phyloP scores from a whole-genome alignment of 176 grass and related monocot species.

The Zea mays region DNA sequence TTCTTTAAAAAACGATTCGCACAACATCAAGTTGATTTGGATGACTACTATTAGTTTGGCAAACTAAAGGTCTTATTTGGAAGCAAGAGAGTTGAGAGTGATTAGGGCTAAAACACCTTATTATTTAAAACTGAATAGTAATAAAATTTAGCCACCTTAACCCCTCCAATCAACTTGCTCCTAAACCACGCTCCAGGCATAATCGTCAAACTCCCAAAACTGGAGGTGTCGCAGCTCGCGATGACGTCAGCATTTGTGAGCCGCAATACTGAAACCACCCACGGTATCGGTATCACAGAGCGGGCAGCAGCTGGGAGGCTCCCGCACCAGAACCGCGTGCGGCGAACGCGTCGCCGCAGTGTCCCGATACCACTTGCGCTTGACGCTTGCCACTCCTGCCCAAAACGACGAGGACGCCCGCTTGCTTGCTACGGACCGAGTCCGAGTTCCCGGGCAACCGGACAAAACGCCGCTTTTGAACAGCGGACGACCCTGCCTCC shows the following conservation, averaged over 20 bases:
- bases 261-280: neutral
- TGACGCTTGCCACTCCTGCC: neutral
- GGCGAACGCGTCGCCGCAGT: constrained; percentile 11
- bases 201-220: too few species aligned
- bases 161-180: too few species aligned
- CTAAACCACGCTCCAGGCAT: too few species aligned
- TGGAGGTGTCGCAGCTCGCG: neutral
- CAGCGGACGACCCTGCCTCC: too few species aligned
- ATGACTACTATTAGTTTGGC: too few species aligned
- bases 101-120: too few species aligned
- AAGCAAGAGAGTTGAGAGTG: too few species aligned
- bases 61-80: too few species aligned
- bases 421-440: neutral
- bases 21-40: too few species aligned
- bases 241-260: neutral
- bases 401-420: neutral
- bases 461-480: constrained; percentile 1
- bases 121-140: too few species aligned
- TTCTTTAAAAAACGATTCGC: too few species aligned
- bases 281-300: neutral
- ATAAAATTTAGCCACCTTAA: too few species aligned
- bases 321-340: constrained; percentile 22
- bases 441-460: neutral
- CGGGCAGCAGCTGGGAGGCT: neutral
- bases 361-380: neutral